Base-by-base conservation (phyloP, 257 asterid species). In the Solanum sejunctum region DNA sequence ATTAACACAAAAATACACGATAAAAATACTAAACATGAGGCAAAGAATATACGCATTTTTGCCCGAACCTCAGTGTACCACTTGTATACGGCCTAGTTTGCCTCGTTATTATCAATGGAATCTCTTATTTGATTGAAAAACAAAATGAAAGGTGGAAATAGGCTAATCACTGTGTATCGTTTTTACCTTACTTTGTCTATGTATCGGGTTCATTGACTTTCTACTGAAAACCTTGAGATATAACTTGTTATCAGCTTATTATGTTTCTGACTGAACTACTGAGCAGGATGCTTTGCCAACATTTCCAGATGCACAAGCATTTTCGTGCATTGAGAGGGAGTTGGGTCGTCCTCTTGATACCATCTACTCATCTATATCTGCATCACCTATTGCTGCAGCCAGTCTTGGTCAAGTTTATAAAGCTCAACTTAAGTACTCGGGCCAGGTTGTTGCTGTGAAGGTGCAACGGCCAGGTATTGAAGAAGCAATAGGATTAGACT, bases 401-500 rank as follows among this genome's bases (percentile, higher is more conserved):
- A 97, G 99, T 89, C 91, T 97, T 41, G 99, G 99, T 75, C 98
- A 97, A 91, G 99, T 97, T 85, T 97, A 97, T 89, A 97, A 97
- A 89, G 99, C 99, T 57, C 92, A 89, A 85, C 88, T 97, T 85
- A 97, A 91, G 91, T 89, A 88, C 91, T 94, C 98, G 13, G 97
- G 97, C 26, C 92, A 93, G 93, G 69, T 90, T 88, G 99, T 97
- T 77, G 99, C 99, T 63, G 99, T 97, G 86, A 95, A 97, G 94
- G 99, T 97, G 90, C 99, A 97, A 85, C 89, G 99, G 69, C 99
- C 98, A 87, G 98, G 94, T 64, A 95, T 97, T 28, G 99, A 95
- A 90, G 99, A 95, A 88, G 89, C 98, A 58, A 94, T 97, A 77
- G 98, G 99, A 56, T 86, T 92, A 18, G 98, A 97, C 87, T 97